phyloP scores from a whole-genome alignment of 768 basidiomycete genomes.

The Leccinum obscurum region DNA sequence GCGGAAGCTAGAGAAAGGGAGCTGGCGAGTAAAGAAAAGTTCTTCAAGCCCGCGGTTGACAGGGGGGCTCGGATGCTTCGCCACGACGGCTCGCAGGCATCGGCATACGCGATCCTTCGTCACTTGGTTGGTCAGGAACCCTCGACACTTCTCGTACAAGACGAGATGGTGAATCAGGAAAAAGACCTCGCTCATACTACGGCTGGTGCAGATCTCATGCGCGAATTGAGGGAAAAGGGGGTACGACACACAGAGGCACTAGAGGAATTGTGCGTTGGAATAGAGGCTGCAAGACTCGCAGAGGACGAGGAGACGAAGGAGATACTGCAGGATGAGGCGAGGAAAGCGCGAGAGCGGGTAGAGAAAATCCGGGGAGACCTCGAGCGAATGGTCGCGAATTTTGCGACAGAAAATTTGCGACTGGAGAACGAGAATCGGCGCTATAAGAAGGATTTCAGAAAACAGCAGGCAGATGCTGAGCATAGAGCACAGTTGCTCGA shows the following conservation, averaged over 20 bases:
- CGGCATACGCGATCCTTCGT: slow-evolving; percentile 46
- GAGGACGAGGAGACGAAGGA: slow-evolving; percentile 46
- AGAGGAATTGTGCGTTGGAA: slow-evolving; percentile 42
- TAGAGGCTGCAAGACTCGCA: slow-evolving; percentile 42
- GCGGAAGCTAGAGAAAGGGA: slow-evolving; percentile 47
- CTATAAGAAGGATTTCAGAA: slow-evolving; percentile 18
- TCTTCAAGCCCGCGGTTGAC: slow-evolving; percentile 52
- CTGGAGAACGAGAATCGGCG: slow-evolving; percentile 30
- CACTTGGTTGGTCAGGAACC: slow-evolving; percentile 42
- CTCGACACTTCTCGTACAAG: slow-evolving; percentile 49
- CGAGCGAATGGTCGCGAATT: slow-evolving; percentile 38
- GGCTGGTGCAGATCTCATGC: slow-evolving; percentile 50
- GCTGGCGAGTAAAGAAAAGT: slow-evolving; percentile 40
- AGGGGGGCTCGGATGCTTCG: slow-evolving; percentile 47
- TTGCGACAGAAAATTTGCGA: slow-evolving; percentile 36
- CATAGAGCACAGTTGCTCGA: slow-evolving; percentile 19
- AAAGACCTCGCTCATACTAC: slow-evolving; percentile 50
- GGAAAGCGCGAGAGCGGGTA: slow-evolving; percentile 44
- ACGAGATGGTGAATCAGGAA: slow-evolving; percentile 52
- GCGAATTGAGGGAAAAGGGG: slow-evolving; percentile 47
- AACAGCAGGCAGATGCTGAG: slow-evolving; percentile 23
- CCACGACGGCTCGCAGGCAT: slow-evolving; percentile 41
- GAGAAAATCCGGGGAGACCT: slow-evolving; percentile 40
- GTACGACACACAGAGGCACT: slow-evolving; percentile 47
- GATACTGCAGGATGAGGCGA: slow-evolving; percentile 44